Percentiles rank a stretch among this genome's conserved stretches.
These are phyloP conservation scores for Cryptococcus deneoformans DNA, from an alignment of 1,284 basidiomycete species.

Conservation along the genomic window DNA sequence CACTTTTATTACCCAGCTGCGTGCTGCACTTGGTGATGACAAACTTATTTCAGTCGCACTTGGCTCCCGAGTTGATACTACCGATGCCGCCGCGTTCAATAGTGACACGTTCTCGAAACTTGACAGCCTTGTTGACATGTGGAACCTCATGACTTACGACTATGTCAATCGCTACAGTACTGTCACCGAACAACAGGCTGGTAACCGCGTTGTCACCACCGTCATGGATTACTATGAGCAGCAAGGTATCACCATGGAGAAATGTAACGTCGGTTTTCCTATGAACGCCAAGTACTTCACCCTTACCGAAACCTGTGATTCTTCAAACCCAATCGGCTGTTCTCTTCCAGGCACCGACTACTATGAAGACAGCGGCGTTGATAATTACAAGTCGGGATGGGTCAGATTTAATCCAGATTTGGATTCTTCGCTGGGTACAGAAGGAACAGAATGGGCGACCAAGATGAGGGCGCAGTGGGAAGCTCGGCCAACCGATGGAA, in stretches of 20 bases:
- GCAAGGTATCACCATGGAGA: conserved; percentile 12
- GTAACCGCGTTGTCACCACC: conserved; percentile 16
- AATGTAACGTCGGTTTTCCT: conserved; percentile 28
- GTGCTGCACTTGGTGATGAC: conserved; percentile 7
- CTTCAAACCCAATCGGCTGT: conserved; percentile 19
- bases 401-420: conserved; percentile 18
- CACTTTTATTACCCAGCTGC: conserved; percentile 9
- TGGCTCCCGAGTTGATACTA: conserved; percentile 5
- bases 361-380: conserved; percentile 12
- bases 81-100: conserved; percentile 11
- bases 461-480: conserved; percentile 7
- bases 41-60: conserved; percentile 21
- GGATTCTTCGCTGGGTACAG: conserved; percentile 1
- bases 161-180: conserved; percentile 19
- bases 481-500: conserved; percentile 1
- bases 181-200: conserved; percentile 19
- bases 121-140: conserved; percentile 24
- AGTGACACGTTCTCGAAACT: conserved; percentile 11
- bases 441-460: neutral
- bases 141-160: conserved; percentile 35
- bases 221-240: conserved; percentile 15
- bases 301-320: conserved; percentile 2
- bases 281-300: conserved; percentile 39
- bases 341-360: conserved; percentile 10
- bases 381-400: conserved; percentile 17